phyloP scores from a whole-genome alignment of 768 basidiomycete species.

The Coprinopsis strossmayeri region DNA sequence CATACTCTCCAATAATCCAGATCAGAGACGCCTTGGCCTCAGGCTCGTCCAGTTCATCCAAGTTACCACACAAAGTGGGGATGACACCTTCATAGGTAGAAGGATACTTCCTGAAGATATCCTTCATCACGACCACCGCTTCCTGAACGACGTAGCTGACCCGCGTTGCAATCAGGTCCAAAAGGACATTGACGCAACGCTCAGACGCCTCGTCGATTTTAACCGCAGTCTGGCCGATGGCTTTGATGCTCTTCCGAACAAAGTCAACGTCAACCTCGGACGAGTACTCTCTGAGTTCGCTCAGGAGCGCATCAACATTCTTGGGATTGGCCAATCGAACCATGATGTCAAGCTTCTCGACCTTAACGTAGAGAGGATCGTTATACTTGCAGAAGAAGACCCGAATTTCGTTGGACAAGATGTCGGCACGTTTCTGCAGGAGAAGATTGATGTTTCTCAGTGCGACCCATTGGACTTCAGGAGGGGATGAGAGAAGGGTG shows the following conservation, averaged over 20 bases:
- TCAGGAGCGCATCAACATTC: conserved; percentile 91
- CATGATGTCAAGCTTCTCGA: conserved; percentile 99
- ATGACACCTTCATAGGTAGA: conserved; percentile 96
- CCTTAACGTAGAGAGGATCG: conserved; percentile 97
- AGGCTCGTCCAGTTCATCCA: conserved; percentile 96
- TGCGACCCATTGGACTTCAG: conserved; percentile 98
- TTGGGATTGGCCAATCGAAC: conserved; percentile 83
- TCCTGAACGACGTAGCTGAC: conserved; percentile 98
- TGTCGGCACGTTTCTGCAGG: conserved; percentile 86
- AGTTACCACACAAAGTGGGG: conserved; percentile 87
- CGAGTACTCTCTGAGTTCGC: conserved; percentile 96
- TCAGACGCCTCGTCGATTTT: conserved; percentile 92
- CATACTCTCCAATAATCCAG: conserved; percentile 99
- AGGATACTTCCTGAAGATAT: conserved; percentile 97
- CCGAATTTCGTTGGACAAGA: conserved; percentile 93
- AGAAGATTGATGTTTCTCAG: conserved; percentile 94
- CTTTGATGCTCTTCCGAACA: conserved; percentile 89
- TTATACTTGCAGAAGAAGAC: conserved; percentile 99
- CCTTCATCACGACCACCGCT: conserved; percentile 99
- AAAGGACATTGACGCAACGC: conserved; percentile 87
- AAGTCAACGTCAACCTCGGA: conserved; percentile 99
- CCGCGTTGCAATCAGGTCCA: conserved; percentile 88
- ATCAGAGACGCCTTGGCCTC: conserved; percentile 97
- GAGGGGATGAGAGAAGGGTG: conserved; percentile 91
- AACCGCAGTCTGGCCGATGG: conserved; percentile 95